Evolutionary conservation across 73 alveolate genomes (phyloP).

Genomic region (Tetrahymena elliotti): DNA sequence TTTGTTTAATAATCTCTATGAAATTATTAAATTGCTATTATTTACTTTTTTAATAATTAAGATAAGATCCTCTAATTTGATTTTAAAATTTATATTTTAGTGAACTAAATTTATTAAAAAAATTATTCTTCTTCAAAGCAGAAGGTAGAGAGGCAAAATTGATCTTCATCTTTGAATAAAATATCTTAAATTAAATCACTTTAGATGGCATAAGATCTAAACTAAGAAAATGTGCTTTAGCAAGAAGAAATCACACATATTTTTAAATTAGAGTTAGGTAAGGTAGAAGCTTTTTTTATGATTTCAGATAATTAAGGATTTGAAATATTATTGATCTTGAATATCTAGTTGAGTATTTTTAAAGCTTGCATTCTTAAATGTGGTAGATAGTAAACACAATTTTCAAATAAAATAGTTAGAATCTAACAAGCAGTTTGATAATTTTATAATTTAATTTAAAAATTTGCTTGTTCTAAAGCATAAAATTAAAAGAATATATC

Average conservation of each 20-base stretch:
- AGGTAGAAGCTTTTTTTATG: neutral
- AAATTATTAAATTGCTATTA: too few species aligned
- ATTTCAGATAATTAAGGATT: neutral
- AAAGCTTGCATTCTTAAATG: neutral
- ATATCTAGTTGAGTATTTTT: neutral
- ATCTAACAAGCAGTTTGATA: neutral
- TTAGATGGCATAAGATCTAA: neutral
- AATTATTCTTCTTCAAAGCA: neutral
- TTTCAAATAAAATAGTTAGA: neutral
- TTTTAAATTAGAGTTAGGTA: neutral
- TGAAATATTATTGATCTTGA: neutral
- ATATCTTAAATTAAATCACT: neutral
- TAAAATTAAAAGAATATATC: neutral
- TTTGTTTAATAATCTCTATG: too few species aligned
- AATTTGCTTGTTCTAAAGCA: neutral
- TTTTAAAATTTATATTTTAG: neutral
- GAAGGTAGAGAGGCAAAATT: neutral
- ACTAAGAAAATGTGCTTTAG: neutral
- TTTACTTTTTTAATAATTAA: too few species aligned
- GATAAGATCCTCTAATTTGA: neutral
- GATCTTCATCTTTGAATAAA: neutral
- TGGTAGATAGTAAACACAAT: neutral
- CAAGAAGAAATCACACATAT: neutral
- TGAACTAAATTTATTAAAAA: neutral
- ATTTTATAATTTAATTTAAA: too few species aligned